These are phyloP conservation scores for Pyrus pyrifolia DNA, from an alignment of 306 rosid genomes.

Conservation along the genomic window DNA sequence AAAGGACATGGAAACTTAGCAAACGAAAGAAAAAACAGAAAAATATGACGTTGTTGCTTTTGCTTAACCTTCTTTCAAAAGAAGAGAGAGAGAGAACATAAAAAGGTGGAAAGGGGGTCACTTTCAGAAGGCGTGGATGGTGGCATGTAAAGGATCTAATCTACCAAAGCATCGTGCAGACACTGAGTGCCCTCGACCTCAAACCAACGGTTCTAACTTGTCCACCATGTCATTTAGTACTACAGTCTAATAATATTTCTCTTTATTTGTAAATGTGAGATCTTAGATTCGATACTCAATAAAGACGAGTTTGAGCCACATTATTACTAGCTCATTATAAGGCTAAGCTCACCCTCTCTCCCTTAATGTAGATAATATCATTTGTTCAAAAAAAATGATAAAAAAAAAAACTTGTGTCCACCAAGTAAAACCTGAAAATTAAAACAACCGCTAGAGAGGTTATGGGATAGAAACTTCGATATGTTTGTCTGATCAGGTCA, in stretches of 20 bases:
- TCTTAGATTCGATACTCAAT: no score
- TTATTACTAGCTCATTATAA: no score
- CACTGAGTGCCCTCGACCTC: constrained; percentile 1
- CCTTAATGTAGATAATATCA: no score
- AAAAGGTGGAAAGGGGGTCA: constrained; percentile 25
- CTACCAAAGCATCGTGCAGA: constrained; percentile 15
- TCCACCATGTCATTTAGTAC: no score
- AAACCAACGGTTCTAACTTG: constrained; percentile 22
- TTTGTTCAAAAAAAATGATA: no score
- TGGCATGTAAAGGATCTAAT: constrained; percentile 24
- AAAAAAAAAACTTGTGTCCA: constrained; percentile 8
- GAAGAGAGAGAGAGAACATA: constrained; percentile 24
- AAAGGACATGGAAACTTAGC: constrained; percentile 15
- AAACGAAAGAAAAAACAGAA: constrained; percentile 1
- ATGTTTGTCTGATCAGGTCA: no score
- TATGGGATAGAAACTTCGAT: neutral
- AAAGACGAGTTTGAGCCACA: no score
- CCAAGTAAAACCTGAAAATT: constrained; percentile 14
- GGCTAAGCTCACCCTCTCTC: accelerated
- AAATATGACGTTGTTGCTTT: constrained; percentile 34
- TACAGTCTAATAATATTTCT: neutral
- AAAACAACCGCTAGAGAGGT: neutral
- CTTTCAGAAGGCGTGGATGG: constrained; percentile 36
- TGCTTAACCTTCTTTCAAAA: neutral
- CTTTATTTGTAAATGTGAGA: accelerated